Base-by-base conservation (phyloP, 1,284 basidiomycete genomes). In the Malassezia cuniculi region DNA sequence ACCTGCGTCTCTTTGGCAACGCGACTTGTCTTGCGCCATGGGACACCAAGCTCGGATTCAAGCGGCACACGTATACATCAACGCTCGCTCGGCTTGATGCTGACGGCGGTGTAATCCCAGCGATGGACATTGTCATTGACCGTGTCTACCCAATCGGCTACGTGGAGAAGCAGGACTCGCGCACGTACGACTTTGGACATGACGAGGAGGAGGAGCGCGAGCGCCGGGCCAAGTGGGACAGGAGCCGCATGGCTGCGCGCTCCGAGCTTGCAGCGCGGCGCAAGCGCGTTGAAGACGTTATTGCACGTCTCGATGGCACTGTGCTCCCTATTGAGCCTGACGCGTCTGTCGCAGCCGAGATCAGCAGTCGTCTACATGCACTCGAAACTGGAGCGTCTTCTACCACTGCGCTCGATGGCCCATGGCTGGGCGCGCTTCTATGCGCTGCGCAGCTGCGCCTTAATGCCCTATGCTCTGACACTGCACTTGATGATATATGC, bases 31-130 rank as follows among this genome's bases (percentile, higher is more conserved):
- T 90, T 25, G 82, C 81, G 1, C 75, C 76, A 0, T 97, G 90
- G 90, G 77, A 94, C 58, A 73, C 80, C 2, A 81, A 79, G 48
- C 74, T 97, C 1, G 90, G 90, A 3, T 83, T 85, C 54, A 73
- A 75, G 39, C 21, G 36, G 19, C 68, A 70, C 2, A 76, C 76
- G 1, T 83, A 76, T 56, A 71, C 85, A 19, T 76, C 85, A 0
- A 81, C 81, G 1, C 68, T 95, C 44, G 75, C 79, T 36, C 85
- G 81, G 52, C 69, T 97, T 32, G 79, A 79, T 0, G 67, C 78
- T 0, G 84, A 90, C 51, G 90, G 90, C 0, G 93, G 90, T 0
- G 44, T 73, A 3, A 75, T 93, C 0, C 72, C 80, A 3, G 71
- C 79, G 7, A 74, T 90, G 74, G 82, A 89, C 56, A 52, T 94